These are phyloP conservation scores for Xerocomus spinulosus DNA, from an alignment of 768 basidiomycete species.

Conservation along the genomic window DNA sequence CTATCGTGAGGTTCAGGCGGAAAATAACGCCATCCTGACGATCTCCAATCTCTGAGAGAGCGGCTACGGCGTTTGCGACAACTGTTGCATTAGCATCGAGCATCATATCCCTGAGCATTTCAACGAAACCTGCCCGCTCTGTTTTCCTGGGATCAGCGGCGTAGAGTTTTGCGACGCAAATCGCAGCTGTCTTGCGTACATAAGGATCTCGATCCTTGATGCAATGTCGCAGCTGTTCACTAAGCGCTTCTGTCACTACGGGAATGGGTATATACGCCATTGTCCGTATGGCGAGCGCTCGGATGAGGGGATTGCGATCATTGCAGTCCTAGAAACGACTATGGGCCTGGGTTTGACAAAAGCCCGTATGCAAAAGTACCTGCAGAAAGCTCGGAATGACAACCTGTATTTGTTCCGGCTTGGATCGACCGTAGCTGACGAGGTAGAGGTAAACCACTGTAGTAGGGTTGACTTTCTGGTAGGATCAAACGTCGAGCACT, in stretches of 20 bases:
- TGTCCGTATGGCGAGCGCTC: constrained; percentile 94
- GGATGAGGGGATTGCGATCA: constrained; percentile 94
- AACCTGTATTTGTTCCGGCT: constrained; percentile 88
- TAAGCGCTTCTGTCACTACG: constrained; percentile 75
- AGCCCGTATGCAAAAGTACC: constrained; percentile 41
- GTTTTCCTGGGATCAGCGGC: constrained; percentile 81
- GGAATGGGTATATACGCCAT: constrained; percentile 99
- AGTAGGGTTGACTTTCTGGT: neutral
- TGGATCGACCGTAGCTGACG: constrained; percentile 91
- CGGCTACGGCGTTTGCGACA: constrained; percentile 94
- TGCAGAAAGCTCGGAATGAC: constrained; percentile 90
- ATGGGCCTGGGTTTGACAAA: constrained; percentile 12
- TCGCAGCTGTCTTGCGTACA: constrained; percentile 97
- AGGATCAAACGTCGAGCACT: neutral
- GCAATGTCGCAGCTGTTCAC: constrained; percentile 88
- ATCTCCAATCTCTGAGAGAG: constrained; percentile 95
- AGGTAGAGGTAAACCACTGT: constrained; percentile 97
- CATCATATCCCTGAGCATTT: constrained; percentile 86
- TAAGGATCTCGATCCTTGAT: constrained; percentile 95
- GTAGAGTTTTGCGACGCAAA: constrained; percentile 95
- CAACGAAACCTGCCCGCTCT: constrained; percentile 88
- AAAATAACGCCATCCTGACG: constrained; percentile 92
- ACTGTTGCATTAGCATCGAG: constrained; percentile 95
- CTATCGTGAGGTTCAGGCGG: constrained; percentile 79
- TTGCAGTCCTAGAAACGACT: constrained; percentile 71